Percentiles rank a stretch among this genome's conserved stretches.
These are phyloP conservation scores for Arthroderma uncinatum DNA, from an alignment of 2,329 filamentous ascomycete genomes.

Conservation along the genomic window DNA sequence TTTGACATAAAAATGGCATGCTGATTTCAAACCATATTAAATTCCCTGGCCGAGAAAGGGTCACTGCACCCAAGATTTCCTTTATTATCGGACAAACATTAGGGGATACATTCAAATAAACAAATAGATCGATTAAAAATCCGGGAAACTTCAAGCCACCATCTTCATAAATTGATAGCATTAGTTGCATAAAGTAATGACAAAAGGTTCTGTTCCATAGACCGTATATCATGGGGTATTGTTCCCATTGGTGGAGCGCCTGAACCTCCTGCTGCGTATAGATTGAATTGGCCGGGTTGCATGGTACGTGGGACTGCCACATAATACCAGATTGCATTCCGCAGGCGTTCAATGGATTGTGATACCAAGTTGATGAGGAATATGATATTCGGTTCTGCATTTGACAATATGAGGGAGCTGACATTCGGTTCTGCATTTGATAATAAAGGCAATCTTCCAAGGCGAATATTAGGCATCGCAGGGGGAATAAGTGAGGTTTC, in stretches of 20 bases:
- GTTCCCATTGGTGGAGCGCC: neutral
- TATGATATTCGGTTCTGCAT: neutral
- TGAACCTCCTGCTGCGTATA: neutral
- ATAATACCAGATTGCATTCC: neutral
- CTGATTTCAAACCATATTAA: neutral
- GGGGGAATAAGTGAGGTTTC: neutral
- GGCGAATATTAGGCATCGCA: neutral
- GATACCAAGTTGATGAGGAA: neutral
- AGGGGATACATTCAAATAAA: neutral
- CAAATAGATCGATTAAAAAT: neutral
- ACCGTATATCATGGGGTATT: neutral
- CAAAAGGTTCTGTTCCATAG: neutral
- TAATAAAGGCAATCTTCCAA: neutral
- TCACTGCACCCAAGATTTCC: neutral
- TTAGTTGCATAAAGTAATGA: neutral
- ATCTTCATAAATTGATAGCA: neutral
- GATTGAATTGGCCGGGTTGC: neutral
- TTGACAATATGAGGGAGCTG: neutral
- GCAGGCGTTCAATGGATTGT: neutral
- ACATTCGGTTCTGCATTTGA: neutral
- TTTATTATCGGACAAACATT: neutral
- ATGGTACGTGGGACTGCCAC: neutral
- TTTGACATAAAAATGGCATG: neutral
- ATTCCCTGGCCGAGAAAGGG: neutral
- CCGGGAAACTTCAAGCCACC: neutral